These are phyloP conservation scores for Candida pseudoviswanathii DNA, from an alignment of 1,139 yeast species.

Conservation along the genomic window DNA sequence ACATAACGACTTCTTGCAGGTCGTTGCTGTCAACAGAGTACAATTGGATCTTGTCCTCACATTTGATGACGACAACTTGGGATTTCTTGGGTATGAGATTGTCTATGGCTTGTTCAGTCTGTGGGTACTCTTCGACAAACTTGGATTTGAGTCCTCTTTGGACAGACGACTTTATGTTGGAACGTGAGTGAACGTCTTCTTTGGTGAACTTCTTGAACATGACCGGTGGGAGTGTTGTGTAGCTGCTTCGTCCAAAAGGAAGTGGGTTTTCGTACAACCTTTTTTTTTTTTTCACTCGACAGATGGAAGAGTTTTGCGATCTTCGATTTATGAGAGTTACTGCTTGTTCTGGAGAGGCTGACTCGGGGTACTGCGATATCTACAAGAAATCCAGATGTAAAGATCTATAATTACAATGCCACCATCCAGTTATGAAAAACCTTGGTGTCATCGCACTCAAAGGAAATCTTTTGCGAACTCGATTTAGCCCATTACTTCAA, in stretches of 20 bases:
- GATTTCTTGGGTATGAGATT: slow-evolving; percentile 88
- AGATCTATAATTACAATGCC: slow-evolving; percentile 73
- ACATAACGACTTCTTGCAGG: slow-evolving; percentile 52
- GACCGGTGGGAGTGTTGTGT: not conserved
- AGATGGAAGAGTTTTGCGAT: not conserved
- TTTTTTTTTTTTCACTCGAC: slow-evolving; percentile 1
- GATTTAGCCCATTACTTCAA: slow-evolving; percentile 58
- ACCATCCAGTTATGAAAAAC: slow-evolving; percentile 48
- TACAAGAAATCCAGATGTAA: slow-evolving; percentile 36
- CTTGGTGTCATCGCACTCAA: slow-evolving; percentile 80
- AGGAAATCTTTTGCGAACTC: slow-evolving; percentile 48
- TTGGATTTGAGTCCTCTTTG: slow-evolving; percentile 81
- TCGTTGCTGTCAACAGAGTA: slow-evolving; percentile 48
- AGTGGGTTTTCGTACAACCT: not conserved
- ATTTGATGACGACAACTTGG: slow-evolving; percentile 79
- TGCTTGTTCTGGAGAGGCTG: too few species aligned
- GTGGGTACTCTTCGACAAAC: slow-evolving; percentile 71
- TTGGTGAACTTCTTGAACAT: slow-evolving; percentile 75
- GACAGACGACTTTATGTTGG: slow-evolving; percentile 90
- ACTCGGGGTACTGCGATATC: too few species aligned
- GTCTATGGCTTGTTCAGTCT: slow-evolving; percentile 73
- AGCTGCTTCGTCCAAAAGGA: not conserved
- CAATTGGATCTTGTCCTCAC: slow-evolving; percentile 85
- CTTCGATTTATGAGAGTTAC: not conserved
- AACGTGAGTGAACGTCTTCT: slow-evolving; percentile 86